Conservation (phyloP, 257 asterid species). For the Solanum paucissectum region DNA sequence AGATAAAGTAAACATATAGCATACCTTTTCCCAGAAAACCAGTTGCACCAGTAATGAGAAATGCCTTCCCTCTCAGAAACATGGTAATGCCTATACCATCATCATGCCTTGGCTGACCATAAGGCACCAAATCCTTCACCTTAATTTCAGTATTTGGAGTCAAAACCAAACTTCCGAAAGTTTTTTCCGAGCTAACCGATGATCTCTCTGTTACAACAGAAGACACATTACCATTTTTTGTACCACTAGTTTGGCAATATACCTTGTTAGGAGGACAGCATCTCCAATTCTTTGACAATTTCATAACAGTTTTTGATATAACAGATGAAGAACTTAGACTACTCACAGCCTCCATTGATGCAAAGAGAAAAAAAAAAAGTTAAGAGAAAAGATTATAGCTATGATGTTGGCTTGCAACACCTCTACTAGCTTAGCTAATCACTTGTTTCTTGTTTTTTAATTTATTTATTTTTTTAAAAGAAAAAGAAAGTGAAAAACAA, state of each 20-base stretch:
- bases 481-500: slow-evolving; percentile 12
- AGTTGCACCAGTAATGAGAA: slow-evolving; percentile 65
- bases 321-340: slow-evolving; percentile 35
- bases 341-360: slow-evolving; percentile 54
- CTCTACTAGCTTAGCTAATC: slow-evolving; percentile 18
- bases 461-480: not conserved
- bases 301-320: slow-evolving; percentile 8
- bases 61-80: slow-evolving; percentile 44
- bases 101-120: slow-evolving; percentile 21
- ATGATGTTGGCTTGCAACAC: slow-evolving; percentile 23
- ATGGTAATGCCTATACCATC: slow-evolving; percentile 63
- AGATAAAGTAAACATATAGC: slow-evolving; percentile 8
- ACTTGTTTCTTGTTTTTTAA: not conserved
- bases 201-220: slow-evolving; percentile 53
- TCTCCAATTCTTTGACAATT: not conserved
- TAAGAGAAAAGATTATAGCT: slow-evolving; percentile 10
- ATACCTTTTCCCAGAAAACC: slow-evolving; percentile 72
- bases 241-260: slow-evolving; percentile 37
- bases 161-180: slow-evolving; percentile 30
- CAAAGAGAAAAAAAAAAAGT: slow-evolving; percentile 8
- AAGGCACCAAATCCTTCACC: slow-evolving; percentile 31
- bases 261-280: slow-evolving; percentile 10
- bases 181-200: slow-evolving; percentile 21
- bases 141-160: slow-evolving; percentile 27
- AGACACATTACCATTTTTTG: slow-evolving; percentile 37